Percentiles rank a stretch among this genome's conserved stretches.
These are phyloP conservation scores for Skeletonema tropicum DNA, from an alignment of 108 stramenopile genomes.

Conservation along the genomic window DNA sequence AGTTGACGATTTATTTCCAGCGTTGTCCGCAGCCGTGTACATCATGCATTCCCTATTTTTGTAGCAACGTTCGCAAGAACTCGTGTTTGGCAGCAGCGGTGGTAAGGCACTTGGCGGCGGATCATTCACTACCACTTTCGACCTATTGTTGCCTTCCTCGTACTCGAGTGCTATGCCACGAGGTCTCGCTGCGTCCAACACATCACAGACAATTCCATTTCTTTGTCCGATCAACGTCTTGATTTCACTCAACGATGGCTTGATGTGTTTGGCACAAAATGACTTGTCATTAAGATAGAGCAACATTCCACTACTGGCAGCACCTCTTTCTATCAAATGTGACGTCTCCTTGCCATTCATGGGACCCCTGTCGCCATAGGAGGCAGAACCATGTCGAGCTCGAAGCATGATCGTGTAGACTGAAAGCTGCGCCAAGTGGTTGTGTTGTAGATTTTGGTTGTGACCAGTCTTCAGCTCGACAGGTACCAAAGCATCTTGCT, in stretches of 20 bases:
- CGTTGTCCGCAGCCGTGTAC: conserved; percentile 65
- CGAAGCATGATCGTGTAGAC: conserved; percentile 86
- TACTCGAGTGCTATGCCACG: conserved; percentile 69
- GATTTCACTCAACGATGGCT: conserved; percentile 63
- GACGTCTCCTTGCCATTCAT: neutral
- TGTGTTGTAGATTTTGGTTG: conserved; percentile 63
- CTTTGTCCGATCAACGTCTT: conserved; percentile 81
- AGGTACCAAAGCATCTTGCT: conserved; percentile 55
- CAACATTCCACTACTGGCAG: conserved; percentile 68
- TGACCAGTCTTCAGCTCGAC: conserved; percentile 91
- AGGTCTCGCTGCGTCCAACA: conserved; percentile 56
- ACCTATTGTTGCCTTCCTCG: conserved; percentile 24
- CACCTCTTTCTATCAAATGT: conserved; percentile 22
- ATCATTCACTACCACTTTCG: conserved; percentile 30
- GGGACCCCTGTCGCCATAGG: neutral
- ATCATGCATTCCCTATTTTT: conserved; percentile 86
- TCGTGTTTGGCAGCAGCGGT: conserved; percentile 45
- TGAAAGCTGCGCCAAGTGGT: conserved; percentile 84
- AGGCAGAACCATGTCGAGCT: conserved; percentile 61
- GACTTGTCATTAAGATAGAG: conserved; percentile 79
- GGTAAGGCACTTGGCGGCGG: conserved; percentile 65
- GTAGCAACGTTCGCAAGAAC: conserved; percentile 77
- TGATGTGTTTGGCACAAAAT: conserved; percentile 58
- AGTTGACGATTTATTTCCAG: neutral
- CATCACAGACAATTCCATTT: conserved; percentile 71